These are phyloP conservation scores for Pseudopyricularia cyperi DNA, from an alignment of 2,329 filamentous ascomycete species.

Conservation along the genomic window DNA sequence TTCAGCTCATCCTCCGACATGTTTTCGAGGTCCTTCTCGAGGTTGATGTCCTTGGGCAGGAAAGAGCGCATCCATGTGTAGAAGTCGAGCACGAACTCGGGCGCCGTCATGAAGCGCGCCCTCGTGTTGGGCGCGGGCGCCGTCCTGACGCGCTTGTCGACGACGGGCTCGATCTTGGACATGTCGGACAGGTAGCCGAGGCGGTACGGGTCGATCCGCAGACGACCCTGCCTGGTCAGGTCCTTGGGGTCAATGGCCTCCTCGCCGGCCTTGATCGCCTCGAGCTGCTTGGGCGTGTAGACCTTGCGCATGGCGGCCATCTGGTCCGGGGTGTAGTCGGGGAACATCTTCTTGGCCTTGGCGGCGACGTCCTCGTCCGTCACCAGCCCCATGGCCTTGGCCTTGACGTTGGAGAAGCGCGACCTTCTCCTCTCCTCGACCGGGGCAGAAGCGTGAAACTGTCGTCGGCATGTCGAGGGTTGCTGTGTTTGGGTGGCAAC, in stretches of 20 bases:
- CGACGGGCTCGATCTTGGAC: conserved; percentile 58
- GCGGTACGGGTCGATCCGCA: conserved; percentile 59
- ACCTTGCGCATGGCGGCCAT: conserved; percentile 45
- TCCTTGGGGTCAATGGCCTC: conserved; percentile 61
- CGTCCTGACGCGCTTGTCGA: conserved; percentile 53
- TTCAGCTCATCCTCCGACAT: conserved; percentile 12
- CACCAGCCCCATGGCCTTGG: conserved; percentile 36
- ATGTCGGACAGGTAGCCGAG: conserved; percentile 76
- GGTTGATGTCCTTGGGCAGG: conserved; percentile 13
- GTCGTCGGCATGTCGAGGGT: conserved; percentile 19
- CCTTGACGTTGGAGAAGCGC: conserved; percentile 39
- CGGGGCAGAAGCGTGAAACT: conserved; percentile 38
- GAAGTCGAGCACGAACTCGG: conserved; percentile 49
- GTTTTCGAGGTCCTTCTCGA: conserved; percentile 8
- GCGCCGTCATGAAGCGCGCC: conserved; percentile 46
- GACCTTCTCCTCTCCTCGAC: conserved; percentile 30
- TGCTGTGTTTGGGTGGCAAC: conserved; percentile 2
- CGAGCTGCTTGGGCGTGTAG: conserved; percentile 73
- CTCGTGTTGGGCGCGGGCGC: conserved; percentile 38
- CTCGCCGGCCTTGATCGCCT: conserved; percentile 72
- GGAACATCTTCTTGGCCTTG: conserved; percentile 36
- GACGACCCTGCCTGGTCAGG: conserved; percentile 56
- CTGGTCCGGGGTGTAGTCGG: conserved; percentile 55
- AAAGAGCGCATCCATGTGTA: conserved; percentile 27
- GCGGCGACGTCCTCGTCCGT: conserved; percentile 28